A percentile compares a stretch with the other conserved stretches of the same genome.
These are phyloP conservation scores for Mitragyna speciosa DNA, from an alignment of 257 asterid genomes.

Conservation along the genomic window DNA sequence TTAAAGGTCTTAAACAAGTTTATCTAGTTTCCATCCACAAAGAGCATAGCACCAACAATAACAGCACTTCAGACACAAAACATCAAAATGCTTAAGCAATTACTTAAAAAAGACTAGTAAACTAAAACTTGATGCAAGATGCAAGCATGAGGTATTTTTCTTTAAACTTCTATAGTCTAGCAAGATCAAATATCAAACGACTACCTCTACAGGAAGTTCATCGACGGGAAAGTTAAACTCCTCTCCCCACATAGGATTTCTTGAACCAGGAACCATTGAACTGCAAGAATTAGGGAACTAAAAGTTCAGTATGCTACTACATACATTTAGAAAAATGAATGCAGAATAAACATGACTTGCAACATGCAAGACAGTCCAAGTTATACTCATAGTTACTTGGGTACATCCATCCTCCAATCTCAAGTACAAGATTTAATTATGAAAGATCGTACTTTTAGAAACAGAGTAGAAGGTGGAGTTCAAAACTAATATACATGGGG, in stretches of 20 bases:
- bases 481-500: no score
- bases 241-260: conserved; percentile 99
- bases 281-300: conserved; percentile 42
- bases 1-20: background rate
- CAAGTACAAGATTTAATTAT: background rate
- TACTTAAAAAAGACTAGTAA: background rate
- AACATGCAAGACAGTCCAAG: background rate
- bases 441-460: background rate
- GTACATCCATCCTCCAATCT: background rate
- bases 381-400: background rate
- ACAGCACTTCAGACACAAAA: background rate
- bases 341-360: background rate
- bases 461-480: background rate
- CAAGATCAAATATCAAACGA: background rate
- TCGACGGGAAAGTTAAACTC: conserved; percentile 85
- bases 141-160: background rate
- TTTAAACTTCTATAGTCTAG: background rate
- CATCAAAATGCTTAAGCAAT: background rate
- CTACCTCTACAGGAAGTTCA: conserved; percentile 85
- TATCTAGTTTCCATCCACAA: background rate
- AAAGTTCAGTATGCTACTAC: conserved; percentile 5
- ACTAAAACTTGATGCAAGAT: background rate
- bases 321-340: conserved; percentile 3
- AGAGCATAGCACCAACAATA: background rate
- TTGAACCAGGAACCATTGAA: conserved; percentile 96